Evolutionary conservation across 805 yeast species (phyloP).

Genomic region (Saturnispora dispora): DNA sequence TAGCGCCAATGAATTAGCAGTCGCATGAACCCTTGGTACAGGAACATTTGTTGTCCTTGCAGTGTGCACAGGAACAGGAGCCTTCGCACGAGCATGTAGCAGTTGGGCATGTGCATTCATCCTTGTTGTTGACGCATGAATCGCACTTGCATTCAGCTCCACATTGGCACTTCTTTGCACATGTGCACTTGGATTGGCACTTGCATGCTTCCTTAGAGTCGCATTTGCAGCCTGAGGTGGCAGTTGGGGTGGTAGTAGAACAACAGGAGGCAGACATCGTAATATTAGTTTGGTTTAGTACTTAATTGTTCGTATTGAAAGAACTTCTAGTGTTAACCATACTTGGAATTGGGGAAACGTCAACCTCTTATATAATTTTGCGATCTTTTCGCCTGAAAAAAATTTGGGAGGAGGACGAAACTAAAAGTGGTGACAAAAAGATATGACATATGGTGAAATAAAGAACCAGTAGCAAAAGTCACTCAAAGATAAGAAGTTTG

Average conservation of each 20-base stretch:
- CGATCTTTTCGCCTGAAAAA: constrained; percentile 1
- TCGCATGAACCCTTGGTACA: constrained; percentile 1
- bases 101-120: constrained; percentile 9
- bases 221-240: not conserved
- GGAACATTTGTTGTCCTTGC: constrained; percentile 1
- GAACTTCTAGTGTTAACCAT: not conserved
- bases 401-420: not conserved
- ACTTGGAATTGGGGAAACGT: not conserved
- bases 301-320: not conserved
- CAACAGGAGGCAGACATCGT: constrained; percentile 1
- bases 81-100: constrained; percentile 8
- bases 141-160: constrained; percentile 10
- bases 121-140: constrained; percentile 6
- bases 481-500: not conserved
- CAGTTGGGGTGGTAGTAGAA: not conserved
- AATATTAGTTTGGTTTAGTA: not conserved
- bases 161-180: constrained; percentile 12
- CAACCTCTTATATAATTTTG: not conserved
- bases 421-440: not conserved
- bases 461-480: not conserved
- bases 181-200: constrained; percentile 6
- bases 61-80: constrained; percentile 7
- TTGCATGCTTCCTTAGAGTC: not conserved
- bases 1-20: not conserved
- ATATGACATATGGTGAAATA: not conserved